Conservation (phyloP, 2,329 filamentous ascomycete genomes). For the Tricladium varicosporioides region DNA sequence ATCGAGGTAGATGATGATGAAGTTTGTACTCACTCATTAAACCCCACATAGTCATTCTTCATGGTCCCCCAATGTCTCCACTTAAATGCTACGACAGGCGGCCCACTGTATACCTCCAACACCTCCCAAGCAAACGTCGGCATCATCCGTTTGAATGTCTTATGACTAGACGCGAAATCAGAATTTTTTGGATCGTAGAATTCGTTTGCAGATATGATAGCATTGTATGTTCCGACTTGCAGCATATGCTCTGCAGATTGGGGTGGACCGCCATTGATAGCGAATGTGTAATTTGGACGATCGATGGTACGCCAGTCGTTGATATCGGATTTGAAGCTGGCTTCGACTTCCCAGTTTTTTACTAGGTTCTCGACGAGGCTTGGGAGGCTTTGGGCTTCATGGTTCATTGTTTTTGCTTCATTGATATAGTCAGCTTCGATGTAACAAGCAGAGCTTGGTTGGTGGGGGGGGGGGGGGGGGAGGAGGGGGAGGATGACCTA, state of each 20-base stretch:
- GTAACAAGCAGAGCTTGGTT: no score
- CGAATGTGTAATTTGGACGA: constrained; percentile 48
- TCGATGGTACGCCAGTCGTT: constrained; percentile 66
- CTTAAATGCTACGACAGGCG: constrained; percentile 59
- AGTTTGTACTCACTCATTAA: constrained; percentile 53
- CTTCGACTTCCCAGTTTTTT: constrained; percentile 73
- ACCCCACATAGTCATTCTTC: constrained; percentile 64
- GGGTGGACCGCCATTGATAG: constrained; percentile 53
- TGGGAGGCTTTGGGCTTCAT: constrained; percentile 54
- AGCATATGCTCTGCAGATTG: constrained; percentile 63
- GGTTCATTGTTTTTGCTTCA: constrained; percentile 55
- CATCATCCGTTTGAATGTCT: constrained; percentile 73
- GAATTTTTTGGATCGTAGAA: constrained; percentile 62
- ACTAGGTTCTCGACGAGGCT: constrained; percentile 66
- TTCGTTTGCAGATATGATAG: constrained; percentile 60
- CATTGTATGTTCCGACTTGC: constrained; percentile 66
- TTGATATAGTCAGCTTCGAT: background rate
- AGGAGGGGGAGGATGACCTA: constrained; percentile 37
- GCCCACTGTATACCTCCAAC: constrained; percentile 64
- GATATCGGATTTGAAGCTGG: constrained; percentile 62
- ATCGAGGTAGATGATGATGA: background rate
- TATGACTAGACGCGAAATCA: constrained; percentile 63
- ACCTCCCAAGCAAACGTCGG: constrained; percentile 71
- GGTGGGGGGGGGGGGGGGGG: background rate
- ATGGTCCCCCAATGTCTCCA: constrained; percentile 70